A percentile compares a stretch with the other conserved stretches of the same genome.
Conservation (phyloP, 192 early-diverging fungal genomes). For the Gryganskiella cystojenkinii region DNA sequence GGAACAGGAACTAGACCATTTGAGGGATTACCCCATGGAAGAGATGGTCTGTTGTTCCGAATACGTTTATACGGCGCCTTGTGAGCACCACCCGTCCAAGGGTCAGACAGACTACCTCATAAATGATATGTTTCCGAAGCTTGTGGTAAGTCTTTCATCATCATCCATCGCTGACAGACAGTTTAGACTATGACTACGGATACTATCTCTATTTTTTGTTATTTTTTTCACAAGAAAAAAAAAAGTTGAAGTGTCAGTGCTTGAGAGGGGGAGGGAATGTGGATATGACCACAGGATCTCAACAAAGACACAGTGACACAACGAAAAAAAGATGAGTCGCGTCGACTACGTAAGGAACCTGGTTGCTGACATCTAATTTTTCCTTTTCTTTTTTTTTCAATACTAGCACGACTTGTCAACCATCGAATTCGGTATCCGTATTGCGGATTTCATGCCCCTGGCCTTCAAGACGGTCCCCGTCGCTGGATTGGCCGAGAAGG, state of each 20-base stretch:
- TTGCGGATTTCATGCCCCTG: constrained; percentile 65
- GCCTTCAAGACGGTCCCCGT: constrained; percentile 75
- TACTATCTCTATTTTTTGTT: background rate
- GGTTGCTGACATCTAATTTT: background rate
- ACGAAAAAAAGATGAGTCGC: no score
- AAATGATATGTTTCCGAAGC: constrained; percentile 54
- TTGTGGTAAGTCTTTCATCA: constrained; percentile 47
- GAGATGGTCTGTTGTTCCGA: constrained; percentile 15
- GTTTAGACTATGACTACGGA: no score
- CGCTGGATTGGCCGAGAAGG: constrained; percentile 60
- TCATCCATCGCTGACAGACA: no score
- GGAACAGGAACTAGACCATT: background rate
- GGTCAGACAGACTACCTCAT: constrained; percentile 49
- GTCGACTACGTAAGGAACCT: background rate
- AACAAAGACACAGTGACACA: no score
- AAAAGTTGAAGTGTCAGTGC: no score
- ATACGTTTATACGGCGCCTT: constrained; percentile 48
- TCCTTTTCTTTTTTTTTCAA: background rate
- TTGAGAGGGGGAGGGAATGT: no score
- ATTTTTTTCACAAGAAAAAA: no score
- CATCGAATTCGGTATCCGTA: constrained; percentile 73
- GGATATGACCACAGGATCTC: background rate
- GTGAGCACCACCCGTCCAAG: constrained; percentile 51
- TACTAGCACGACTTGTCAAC: constrained; percentile 50
- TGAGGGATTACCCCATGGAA: background rate